Base-by-base conservation (phyloP, 2,329 filamentous ascomycete species). In the Pseudocercospora cruenta region DNA sequence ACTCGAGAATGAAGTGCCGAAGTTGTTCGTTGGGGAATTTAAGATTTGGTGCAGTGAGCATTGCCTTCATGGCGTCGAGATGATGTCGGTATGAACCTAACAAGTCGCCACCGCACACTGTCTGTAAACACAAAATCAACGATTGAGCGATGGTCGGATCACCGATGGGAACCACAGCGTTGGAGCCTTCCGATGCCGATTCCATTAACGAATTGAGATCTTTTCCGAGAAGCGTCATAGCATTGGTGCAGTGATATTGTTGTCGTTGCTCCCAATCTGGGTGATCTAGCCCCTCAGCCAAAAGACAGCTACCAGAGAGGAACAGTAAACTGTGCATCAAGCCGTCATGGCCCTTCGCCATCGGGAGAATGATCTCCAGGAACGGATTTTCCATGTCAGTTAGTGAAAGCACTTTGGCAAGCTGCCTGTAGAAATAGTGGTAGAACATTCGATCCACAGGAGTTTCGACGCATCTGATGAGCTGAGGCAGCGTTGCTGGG, bases 311-410 rank as follows among this genome's bases (percentile, higher is more conserved):
- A 71, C 91, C 91, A 43, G 93, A 91, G 8, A 97, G 84, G 53
- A 91, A 93, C 61, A 97, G 85, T 58, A 97, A 88, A 10, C 93
- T 95, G 77, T 97, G 93, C 93, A 97, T 96, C 60, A 97, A 82
- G 12, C 92, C 92, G 68, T 88, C 85, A 75, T 96, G 90, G 67
- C 89, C 85, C 49, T 91, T 88, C 2, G 93, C 93, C 81, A 96
- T 91, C 1, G 92, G 91, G 2, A 96, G 83, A 39, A 97, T 82
- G 70, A 95, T 90, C 70, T 93, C 90, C 75, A 92, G 92, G 81
- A 96, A 96, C 1, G 92, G 92, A 71, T 96, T 96, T 66, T 89
- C 88, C 67, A 90, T 86, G 75, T 94, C 91, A 58, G 90, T 90
- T 19, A 96, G 86, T 0, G 91, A 96, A 60, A 97, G 83, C 1